These are phyloP conservation scores for Colletotrichum sp. DNA, from an alignment of 2,329 filamentous ascomycete species.

Conservation along the genomic window DNA sequence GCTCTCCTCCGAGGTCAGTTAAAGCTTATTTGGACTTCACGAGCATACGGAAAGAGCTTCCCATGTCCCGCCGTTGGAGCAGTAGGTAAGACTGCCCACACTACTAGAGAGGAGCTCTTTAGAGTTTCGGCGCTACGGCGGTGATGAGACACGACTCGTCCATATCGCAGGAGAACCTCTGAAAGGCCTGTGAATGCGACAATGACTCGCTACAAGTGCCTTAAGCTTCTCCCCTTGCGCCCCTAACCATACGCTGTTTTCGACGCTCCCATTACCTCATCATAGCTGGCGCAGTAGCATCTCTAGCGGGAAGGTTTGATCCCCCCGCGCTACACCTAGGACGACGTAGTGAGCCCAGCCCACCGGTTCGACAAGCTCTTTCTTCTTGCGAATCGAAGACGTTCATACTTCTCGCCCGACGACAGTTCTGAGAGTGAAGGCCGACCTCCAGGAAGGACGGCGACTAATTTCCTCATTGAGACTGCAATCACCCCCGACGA, in stretches of 20 bases:
- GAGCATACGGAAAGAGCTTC: rapidly evolving
- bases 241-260: background rate
- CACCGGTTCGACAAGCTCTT: background rate
- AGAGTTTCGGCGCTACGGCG: background rate
- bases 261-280: background rate
- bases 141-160: background rate
- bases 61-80: background rate
- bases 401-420: background rate
- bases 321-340: background rate
- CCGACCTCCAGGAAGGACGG: background rate
- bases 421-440: background rate
- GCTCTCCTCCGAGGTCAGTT: background rate
- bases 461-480: background rate
- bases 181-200: background rate
- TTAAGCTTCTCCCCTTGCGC: background rate
- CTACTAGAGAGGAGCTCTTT: background rate
- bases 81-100: background rate
- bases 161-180: background rate
- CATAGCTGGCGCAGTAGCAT: background rate
- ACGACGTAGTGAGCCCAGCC: background rate
- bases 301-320: background rate
- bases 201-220: background rate
- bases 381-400: background rate
- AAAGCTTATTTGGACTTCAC: background rate
- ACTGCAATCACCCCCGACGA: background rate